Base-by-base conservation (phyloP, 164 flowering plant species). In the Berberis thunbergii region DNA sequence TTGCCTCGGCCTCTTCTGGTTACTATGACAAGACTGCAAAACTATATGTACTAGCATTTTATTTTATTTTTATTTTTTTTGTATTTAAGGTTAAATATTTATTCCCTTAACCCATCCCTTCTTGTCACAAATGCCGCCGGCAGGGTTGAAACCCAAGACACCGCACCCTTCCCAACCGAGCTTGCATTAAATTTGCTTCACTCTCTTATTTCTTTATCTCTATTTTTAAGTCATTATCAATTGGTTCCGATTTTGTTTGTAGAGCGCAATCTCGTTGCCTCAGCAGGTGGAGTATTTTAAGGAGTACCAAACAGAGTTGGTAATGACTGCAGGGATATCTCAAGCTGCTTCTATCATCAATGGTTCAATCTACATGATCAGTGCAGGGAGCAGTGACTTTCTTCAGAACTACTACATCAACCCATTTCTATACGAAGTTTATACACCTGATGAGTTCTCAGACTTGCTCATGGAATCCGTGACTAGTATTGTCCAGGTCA, bases 1-100 rank as follows among this genome's bases (percentile, higher is more conserved):
- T 95, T 67, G 99, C 99, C 5, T 89, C 97, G 0, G 96, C 82
- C 67, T 83, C 83, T 68, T 89, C 97, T 66, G 97, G 99, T 42
- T 88, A 77, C 40, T 80, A 73, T 54, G 90, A 85, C 63, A 65
- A 69, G 13, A 95, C 99, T 52, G 83, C 99, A 10, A 69, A 56
- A 50, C 52, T 85, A 67, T 86, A 80, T 74, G 97, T 94, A 83
- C 76, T 26, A 26, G 26, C 26, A 26, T 26, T 26, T 26, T 26
- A n/a, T 26, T 26, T 26, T 26, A 26, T 26, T 26, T 26, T 26
- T 26, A 0, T 26, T 26, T 26, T 26, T 26, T 26, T 26, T 26
- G 26, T 26, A 26, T 26, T 26, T 26, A 26, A 26, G 26, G 26
- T 26, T 26, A 26, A 26, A 26, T 26, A 26, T 26, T 26, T 26